phyloP scores from a whole-genome alignment of 1,139 yeast genomes.

The Geotrichum candidum region DNA sequence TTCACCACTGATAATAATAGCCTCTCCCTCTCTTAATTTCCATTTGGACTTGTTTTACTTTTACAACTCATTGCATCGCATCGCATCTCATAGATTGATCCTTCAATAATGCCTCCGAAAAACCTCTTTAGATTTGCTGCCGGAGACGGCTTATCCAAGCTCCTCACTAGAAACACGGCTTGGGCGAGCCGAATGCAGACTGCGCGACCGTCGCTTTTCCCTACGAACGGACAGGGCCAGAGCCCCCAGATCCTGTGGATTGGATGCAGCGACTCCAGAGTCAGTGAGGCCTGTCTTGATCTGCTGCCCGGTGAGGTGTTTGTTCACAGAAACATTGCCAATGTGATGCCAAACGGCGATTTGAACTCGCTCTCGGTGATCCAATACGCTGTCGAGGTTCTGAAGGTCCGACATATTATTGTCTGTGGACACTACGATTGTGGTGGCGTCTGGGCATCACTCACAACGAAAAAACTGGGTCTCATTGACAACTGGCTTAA shows the following conservation, averaged over 20 bases:
- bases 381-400: slow-evolving; percentile 84
- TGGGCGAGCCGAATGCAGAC: slow-evolving; percentile 59
- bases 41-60: background rate
- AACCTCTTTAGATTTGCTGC: slow-evolving; percentile 29
- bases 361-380: slow-evolving; percentile 73
- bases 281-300: slow-evolving; percentile 74
- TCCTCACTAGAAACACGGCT: slow-evolving; percentile 58
- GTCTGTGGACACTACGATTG: slow-evolving; percentile 98
- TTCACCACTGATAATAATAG: background rate
- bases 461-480: slow-evolving; percentile 62
- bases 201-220: slow-evolving; percentile 58
- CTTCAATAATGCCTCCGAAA: slow-evolving; percentile 13
- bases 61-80: background rate
- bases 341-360: slow-evolving; percentile 67
- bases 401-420: slow-evolving; percentile 75
- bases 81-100: background rate
- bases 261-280: slow-evolving; percentile 93
- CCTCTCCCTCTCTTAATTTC: no score
- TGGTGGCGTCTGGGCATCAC: slow-evolving; percentile 90
- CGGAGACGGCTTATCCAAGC: slow-evolving; percentile 46
- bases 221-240: slow-evolving; percentile 77
- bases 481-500: slow-evolving; percentile 74
- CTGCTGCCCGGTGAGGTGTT: slow-evolving; percentile 85
- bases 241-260: slow-evolving; percentile 92
- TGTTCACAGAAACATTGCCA: slow-evolving; percentile 91